A percentile compares a stretch with the other conserved stretches of the same genome.
These are phyloP conservation scores for Talaromyces adpressus DNA, from an alignment of 495 filamentous ascomycete genomes.

Conservation along the genomic window DNA sequence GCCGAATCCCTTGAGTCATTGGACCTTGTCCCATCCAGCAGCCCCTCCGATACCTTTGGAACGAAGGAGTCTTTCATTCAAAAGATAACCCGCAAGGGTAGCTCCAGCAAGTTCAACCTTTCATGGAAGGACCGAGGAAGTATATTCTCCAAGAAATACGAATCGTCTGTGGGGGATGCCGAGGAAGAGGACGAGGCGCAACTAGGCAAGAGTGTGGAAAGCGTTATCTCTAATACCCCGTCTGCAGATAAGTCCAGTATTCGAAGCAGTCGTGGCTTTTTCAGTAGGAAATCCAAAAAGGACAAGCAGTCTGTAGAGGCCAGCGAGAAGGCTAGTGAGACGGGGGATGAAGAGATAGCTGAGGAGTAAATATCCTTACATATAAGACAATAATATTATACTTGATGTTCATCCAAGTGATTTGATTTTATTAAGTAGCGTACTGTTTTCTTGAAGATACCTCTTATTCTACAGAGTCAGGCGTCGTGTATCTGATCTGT, in stretches of 20 bases:
- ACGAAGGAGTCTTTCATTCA: slow-evolving; percentile 59
- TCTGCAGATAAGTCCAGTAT: slow-evolving; percentile 37
- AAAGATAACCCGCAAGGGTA: slow-evolving; percentile 72
- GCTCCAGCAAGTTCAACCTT: slow-evolving; percentile 70
- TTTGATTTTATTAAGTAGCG: not conserved
- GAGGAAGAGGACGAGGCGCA: slow-evolving; percentile 39
- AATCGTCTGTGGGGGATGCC: slow-evolving; percentile 41
- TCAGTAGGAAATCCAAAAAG: slow-evolving; percentile 42
- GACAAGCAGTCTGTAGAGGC: slow-evolving; percentile 39
- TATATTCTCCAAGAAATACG: slow-evolving; percentile 57
- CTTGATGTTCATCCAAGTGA: not conserved
- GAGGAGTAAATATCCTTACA: slow-evolving; percentile 16
- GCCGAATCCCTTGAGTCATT: slow-evolving; percentile 72
- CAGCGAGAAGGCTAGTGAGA: slow-evolving; percentile 40
- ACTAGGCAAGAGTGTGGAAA: slow-evolving; percentile 43
- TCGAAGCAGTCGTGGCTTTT: slow-evolving; percentile 41
- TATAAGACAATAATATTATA: not conserved
- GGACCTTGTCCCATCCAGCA: slow-evolving; percentile 59
- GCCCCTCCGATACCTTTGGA: slow-evolving; percentile 52
- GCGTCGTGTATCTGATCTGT: not conserved
- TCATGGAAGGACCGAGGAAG: slow-evolving; percentile 61
- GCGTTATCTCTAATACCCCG: slow-evolving; percentile 32
- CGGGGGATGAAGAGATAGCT: slow-evolving; percentile 40
- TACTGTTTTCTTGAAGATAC: not conserved
- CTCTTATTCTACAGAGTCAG: not conserved